A percentile compares a stretch with the other conserved stretches of the same genome.
Conservation (phyloP, 495 filamentous ascomycete species). For the Penicillium waksmanii region DNA sequence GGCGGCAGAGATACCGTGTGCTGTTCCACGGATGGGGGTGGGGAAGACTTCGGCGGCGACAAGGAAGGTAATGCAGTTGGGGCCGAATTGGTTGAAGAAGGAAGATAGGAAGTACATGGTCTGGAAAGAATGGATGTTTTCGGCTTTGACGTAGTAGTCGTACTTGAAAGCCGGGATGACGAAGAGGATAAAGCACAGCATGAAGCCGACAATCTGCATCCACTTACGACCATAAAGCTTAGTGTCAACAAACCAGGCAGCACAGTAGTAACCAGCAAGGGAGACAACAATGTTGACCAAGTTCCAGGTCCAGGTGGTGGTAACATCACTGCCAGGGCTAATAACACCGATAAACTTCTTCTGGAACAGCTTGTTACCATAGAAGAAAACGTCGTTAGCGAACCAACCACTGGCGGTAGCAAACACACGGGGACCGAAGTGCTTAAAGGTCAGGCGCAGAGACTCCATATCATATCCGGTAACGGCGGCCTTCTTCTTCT, state of each 20-base stretch:
- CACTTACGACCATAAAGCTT: constrained; percentile 88
- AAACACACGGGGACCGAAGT: constrained; percentile 79
- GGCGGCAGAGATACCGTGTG: constrained; percentile 86
- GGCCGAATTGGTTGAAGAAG: constrained; percentile 96
- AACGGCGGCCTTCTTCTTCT: constrained; percentile 81
- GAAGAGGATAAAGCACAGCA: constrained; percentile 85
- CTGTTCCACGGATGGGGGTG: constrained; percentile 82
- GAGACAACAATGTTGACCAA: constrained; percentile 79
- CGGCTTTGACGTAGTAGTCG: constrained; percentile 67
- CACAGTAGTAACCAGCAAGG: constrained; percentile 79
- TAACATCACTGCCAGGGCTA: constrained; percentile 62
- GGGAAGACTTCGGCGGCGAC: constrained; percentile 89
- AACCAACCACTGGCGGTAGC: constrained; percentile 85
- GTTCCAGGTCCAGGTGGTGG: constrained; percentile 84
- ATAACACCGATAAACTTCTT: constrained; percentile 78
- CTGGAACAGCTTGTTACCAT: constrained; percentile 96
- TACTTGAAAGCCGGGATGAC: constrained; percentile 81
- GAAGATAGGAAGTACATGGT: constrained; percentile 88
- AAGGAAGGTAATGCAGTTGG: constrained; percentile 88
- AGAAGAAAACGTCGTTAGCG: constrained; percentile 93
- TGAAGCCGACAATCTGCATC: constrained; percentile 89
- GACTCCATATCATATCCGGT: constrained; percentile 84
- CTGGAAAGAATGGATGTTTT: constrained; percentile 79
- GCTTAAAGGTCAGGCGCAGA: constrained; percentile 67
- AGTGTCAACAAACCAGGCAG: constrained; percentile 79